phyloP scores from a whole-genome alignment of 345 rosid genomes.

The Kandelia obovata region DNA sequence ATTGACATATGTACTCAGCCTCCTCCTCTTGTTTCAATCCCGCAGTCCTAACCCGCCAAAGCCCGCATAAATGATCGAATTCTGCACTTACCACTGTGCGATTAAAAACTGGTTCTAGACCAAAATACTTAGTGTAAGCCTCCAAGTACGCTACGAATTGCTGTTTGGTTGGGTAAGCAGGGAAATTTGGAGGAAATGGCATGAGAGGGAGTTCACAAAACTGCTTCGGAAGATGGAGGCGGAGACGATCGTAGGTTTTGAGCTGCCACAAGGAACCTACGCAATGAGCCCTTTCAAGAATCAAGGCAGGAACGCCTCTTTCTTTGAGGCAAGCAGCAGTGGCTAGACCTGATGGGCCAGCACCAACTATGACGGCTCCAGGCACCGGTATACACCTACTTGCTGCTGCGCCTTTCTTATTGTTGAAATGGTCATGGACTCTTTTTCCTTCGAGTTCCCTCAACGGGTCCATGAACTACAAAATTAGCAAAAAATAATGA shows the following conservation, averaged over 20 bases:
- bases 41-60: constrained; percentile 57
- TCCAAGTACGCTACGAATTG: constrained; percentile 63
- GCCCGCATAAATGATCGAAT: constrained; percentile 38
- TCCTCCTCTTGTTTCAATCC: constrained; percentile 32
- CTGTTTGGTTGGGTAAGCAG: constrained; percentile 74
- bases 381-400: constrained; percentile 31
- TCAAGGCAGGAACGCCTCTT: constrained; percentile 50
- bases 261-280: constrained; percentile 76
- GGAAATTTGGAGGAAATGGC: constrained; percentile 60
- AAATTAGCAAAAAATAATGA: not conserved
- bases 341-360: constrained; percentile 82
- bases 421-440: constrained; percentile 40
- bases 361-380: constrained; percentile 73
- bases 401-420: constrained; percentile 9
- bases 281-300: constrained; percentile 62
- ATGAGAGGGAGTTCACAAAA: constrained; percentile 71
- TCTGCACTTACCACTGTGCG: constrained; percentile 49
- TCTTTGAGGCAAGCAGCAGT: constrained; percentile 64
- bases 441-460: constrained; percentile 52
- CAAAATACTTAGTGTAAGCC: constrained; percentile 40
- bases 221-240: constrained; percentile 84
- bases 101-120: constrained; percentile 49
- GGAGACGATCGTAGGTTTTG: constrained; percentile 84
- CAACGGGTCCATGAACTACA: constrained; percentile 35
- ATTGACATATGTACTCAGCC: constrained; percentile 46